These are phyloP conservation scores for Endoconidiophora polonica DNA, from an alignment of 2,329 filamentous ascomycete species.

Conservation along the genomic window DNA sequence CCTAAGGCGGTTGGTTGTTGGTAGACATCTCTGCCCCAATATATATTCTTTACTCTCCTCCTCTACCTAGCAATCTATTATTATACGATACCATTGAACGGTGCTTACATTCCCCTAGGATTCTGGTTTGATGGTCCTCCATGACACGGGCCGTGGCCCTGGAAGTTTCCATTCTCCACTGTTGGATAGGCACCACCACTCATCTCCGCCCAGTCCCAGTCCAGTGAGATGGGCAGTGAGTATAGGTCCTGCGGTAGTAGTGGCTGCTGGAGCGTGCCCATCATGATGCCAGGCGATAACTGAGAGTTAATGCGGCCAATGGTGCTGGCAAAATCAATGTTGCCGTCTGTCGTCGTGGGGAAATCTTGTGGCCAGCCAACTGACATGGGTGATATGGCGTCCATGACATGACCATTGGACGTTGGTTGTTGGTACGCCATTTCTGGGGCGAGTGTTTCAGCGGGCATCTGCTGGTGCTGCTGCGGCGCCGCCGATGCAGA, in stretches of 20 bases:
- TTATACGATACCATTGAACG: not conserved
- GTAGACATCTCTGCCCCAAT: too few species aligned
- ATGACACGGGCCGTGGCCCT: slow-evolving; percentile 4
- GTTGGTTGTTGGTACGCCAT: slow-evolving; percentile 8
- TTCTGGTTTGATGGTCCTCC: too few species aligned
- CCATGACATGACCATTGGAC: slow-evolving; percentile 3
- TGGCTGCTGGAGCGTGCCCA: slow-evolving; percentile 55
- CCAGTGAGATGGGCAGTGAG: slow-evolving; percentile 88
- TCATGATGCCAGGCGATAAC: slow-evolving; percentile 14
- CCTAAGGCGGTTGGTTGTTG: too few species aligned
- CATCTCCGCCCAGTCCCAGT: slow-evolving; percentile 68
- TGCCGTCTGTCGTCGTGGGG: slow-evolving; percentile 17
- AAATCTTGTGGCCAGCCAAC: slow-evolving; percentile 33
- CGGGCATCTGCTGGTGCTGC: slow-evolving; percentile 1
- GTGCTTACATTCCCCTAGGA: not conserved
- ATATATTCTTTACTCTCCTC: too few species aligned
- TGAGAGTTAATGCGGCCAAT: slow-evolving; percentile 15
- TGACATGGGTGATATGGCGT: slow-evolving; percentile 16
- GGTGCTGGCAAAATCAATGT: slow-evolving; percentile 2
- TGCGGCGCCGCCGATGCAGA: not conserved
- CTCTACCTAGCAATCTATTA: too few species aligned
- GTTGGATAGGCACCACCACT: slow-evolving; percentile 47
- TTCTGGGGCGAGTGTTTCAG: slow-evolving; percentile 3
- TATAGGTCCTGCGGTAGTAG: slow-evolving; percentile 87
- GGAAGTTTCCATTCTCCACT: slow-evolving; percentile 44